A percentile compares a stretch with the other conserved stretches of the same genome.
phyloP scores from a whole-genome alignment of 2,329 filamentous ascomycete genomes.

The Colletotrichum sp. region DNA sequence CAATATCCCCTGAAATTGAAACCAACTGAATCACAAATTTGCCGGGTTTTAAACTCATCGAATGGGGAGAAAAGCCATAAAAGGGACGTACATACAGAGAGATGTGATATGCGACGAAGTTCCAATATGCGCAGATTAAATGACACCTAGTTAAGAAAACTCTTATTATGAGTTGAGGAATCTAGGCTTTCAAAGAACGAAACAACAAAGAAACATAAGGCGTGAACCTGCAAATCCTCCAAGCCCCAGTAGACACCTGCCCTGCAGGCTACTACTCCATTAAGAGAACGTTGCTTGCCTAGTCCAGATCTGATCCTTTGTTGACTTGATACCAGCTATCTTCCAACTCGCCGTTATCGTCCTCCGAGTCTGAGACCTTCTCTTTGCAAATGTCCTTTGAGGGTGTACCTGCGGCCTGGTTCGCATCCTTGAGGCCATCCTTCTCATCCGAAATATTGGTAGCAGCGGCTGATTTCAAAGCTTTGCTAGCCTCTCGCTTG shows the following conservation, averaged over 20 bases:
- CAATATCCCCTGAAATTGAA: not conserved
- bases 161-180: not conserved
- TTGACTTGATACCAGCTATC: not conserved
- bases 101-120: not conserved
- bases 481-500: not conserved
- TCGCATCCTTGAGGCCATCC: not conserved
- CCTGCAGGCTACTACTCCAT: not conserved
- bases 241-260: not conserved
- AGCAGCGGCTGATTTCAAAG: not conserved
- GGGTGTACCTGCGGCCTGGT: not conserved
- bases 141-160: not conserved
- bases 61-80: not conserved
- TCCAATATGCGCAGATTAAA: not conserved
- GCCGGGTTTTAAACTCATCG: not conserved
- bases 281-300: not conserved
- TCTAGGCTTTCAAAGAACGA: not conserved
- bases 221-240: not conserved
- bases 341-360: not conserved
- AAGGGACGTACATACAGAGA: not conserved
- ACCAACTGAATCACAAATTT: not conserved
- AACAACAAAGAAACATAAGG: not conserved
- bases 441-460: not conserved
- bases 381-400: not conserved
- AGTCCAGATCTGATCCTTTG: not conserved
- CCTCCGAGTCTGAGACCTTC: not conserved